Evolutionary conservation across 2,329 filamentous ascomycete genomes (phyloP), one percentile per base, ranked within the genome.

Genomic region (Epichloe scottii): DNA sequence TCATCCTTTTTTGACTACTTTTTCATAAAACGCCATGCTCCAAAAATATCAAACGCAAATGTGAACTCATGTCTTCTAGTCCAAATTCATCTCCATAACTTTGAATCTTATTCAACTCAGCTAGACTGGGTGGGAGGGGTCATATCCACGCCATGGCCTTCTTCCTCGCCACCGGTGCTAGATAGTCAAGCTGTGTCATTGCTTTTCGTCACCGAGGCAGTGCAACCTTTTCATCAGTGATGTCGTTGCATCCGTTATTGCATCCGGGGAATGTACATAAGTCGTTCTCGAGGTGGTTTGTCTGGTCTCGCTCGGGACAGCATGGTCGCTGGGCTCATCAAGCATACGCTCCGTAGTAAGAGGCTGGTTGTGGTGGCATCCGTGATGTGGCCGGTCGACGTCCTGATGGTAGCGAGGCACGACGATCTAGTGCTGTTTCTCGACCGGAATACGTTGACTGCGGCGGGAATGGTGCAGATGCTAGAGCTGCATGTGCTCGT

Each of bases 341-440:
- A 17, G 30, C 33, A 33, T 48, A 51, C 17, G 34, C 23, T 42
- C 48, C 48, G 41, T 51, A 53, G 35, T 53, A 53, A 38, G 49
- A 30, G 17, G 45, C 40, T 19, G 48, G 8, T 19, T 15, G 48
- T 7, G 46, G 49, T 12, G 49, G 46, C 49, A 51, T 39, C n/a
- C 43, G 49, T 26, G 46, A 39, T 12, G 49, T 5, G 19, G 46
- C 26, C 30, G 49, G 52, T 43, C 49, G 52, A 23, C 46, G 52
- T 26, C 44, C 15, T 17, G 49, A 17, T 19, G 46, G 49, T 19
- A 49, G 5, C 4, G 52, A 49, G 30, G 37, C 26, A 33, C 49
- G 52, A 15, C 52, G 41, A 11, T 51, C 46, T 39, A 46, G 26
- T 4, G 41, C 19, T 26, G 37, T 6, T 23, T 51, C 49, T 37